A percentile compares a stretch with the other conserved stretches of the same genome.
phyloP scores from a whole-genome alignment of 2,329 filamentous ascomycete species.

The Ophiostoma pallidulum region DNA sequence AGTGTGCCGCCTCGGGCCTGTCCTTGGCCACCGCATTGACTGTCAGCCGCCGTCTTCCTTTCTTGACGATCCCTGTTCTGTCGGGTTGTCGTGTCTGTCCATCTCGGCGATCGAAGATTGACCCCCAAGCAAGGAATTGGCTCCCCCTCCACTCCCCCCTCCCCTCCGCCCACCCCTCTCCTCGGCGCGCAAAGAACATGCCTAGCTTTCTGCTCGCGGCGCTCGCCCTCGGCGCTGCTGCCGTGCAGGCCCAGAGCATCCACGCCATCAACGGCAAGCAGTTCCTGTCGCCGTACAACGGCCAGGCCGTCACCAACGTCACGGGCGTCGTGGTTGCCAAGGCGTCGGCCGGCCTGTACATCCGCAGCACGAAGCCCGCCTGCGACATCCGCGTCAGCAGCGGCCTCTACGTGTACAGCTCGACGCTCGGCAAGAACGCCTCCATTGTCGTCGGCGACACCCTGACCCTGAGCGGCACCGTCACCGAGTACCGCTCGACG shows the following conservation, averaged over 20 bases:
- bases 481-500: slow-evolving; percentile 47
- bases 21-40: too few relatives aligned
- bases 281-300: slow-evolving; percentile 52
- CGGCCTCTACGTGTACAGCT: slow-evolving; percentile 55
- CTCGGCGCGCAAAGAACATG: slow-evolving; percentile 3
- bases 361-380: slow-evolving; percentile 51
- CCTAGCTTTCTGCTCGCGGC: background rate
- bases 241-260: slow-evolving; percentile 30
- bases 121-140: too few relatives aligned
- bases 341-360: slow-evolving; percentile 51
- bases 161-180: background rate
- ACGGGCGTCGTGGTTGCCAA: slow-evolving; percentile 57
- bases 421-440: slow-evolving; percentile 35
- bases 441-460: slow-evolving; percentile 50
- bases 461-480: slow-evolving; percentile 48
- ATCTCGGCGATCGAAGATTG: too few relatives aligned
- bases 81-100: too few relatives aligned
- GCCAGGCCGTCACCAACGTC: slow-evolving; percentile 47
- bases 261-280: slow-evolving; percentile 56
- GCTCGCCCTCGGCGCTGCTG: slow-evolving; percentile 4
- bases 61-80: too few relatives aligned
- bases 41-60: too few relatives aligned
- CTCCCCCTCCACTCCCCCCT: background rate
- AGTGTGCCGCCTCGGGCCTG: too few relatives aligned
- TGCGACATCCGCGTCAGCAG: slow-evolving; percentile 49